Percentiles rank a stretch among this genome's conserved stretches.
Evolutionary conservation across 225 moss, liverwort and hornwort species (phyloP).

Genomic region (Climacium dendroides): DNA sequence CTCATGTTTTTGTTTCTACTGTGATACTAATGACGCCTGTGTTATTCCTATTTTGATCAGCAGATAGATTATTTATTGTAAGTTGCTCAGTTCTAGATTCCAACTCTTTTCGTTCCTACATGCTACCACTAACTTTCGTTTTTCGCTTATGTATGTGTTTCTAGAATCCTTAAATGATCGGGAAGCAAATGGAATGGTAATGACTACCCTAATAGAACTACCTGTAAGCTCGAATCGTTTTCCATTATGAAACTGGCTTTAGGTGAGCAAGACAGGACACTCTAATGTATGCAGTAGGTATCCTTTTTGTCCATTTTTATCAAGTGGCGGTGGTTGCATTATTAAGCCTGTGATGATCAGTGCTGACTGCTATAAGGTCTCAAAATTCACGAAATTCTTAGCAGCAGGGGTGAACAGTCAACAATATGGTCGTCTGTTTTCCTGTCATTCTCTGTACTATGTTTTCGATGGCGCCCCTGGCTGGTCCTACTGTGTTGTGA

Average conservation of each 20-base stretch:
- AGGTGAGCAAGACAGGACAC: not conserved
- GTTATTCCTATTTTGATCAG: not conserved
- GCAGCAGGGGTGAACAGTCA: not conserved
- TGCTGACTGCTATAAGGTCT: not conserved
- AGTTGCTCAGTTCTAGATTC: not conserved
- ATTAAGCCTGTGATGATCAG: not conserved
- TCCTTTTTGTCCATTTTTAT: not conserved
- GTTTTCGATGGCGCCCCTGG: not conserved
- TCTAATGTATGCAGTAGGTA: not conserved
- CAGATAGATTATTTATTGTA: not conserved
- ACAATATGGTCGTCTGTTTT: not conserved
- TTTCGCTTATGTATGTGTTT: not conserved
- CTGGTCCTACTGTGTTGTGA: not conserved
- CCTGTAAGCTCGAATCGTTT: not conserved
- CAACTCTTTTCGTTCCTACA: not conserved
- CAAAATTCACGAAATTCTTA: not conserved
- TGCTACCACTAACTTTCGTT: not conserved
- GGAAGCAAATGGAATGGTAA: not conserved
- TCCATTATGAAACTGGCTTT: not conserved
- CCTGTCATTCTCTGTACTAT: not conserved
- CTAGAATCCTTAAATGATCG: not conserved
- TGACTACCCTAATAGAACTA: not conserved
- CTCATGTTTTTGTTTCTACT: not conserved
- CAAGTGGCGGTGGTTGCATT: not conserved
- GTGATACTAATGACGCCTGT: not conserved